Base-by-base conservation (phyloP, 345 rosid species). In the Melastoma malabathricum region DNA sequence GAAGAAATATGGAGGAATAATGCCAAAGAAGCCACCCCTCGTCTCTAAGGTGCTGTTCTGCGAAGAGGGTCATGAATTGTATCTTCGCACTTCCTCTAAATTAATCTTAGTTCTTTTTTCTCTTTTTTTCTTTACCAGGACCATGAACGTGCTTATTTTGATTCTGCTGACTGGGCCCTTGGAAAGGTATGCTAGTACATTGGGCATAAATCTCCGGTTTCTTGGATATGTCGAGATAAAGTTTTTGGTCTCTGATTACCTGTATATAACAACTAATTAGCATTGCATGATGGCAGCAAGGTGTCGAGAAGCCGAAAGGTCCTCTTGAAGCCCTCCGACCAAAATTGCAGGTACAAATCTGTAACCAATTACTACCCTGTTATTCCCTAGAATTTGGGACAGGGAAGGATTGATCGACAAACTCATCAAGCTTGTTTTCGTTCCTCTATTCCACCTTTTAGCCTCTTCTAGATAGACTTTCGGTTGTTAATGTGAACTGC, bases 131-230 rank as follows among this genome's bases (percentile, higher is more conserved):
- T 31, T 31, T 34, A 34, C 47, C 66, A 92, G 98, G 98, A 92
- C 66, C 95, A 84, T 46, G 98, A 88, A 59, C 79, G 99, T 52
- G 97, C 99, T 10, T 93, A 81, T 74, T 93, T 93, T 63, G 99
- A 87, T 63, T 92, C 98, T 46, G 98, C 98, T 70, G 98, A 92
- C 62, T 92, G 98, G 98, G 98, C 98, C 39, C 85, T 92, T 73
- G 98, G 98, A 65, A 92, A 92, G 97, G 98, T 90, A 69, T 50
- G 39, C 53, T 46, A 13, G 20, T 51, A 10, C 16, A 8, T 17
- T 14, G 6, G 15, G 43, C 8, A 1, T 51, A 17, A 31, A 15
- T 39, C 14, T 51, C 18, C 12, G 41, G 56, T 58, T 52, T 14
- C 16, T 22, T 15, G 44, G n/a, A n/a, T n/a, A 13, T 22, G 48